phyloP scores from a whole-genome alignment of 108 stramenopile genomes.

The Discostella stelligeroides region DNA sequence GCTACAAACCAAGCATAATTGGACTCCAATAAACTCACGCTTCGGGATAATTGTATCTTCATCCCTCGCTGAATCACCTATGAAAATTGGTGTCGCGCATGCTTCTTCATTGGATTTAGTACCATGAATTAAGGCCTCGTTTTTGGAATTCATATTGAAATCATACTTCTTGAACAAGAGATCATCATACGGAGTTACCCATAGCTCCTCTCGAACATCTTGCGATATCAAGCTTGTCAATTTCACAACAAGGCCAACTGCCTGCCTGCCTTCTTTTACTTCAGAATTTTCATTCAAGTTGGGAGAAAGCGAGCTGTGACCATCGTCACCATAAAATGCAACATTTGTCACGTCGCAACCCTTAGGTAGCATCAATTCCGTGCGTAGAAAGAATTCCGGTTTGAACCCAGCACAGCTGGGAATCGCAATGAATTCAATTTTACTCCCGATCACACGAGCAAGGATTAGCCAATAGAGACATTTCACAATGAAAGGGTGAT shows the following conservation, averaged over 20 bases:
- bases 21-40: slow-evolving; percentile 16
- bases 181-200: slow-evolving; percentile 60
- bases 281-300: slow-evolving; percentile 47
- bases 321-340: slow-evolving; percentile 78
- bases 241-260: slow-evolving; percentile 57
- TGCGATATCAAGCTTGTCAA: slow-evolving; percentile 6
- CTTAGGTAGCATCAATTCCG: slow-evolving; percentile 27
- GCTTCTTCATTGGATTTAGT: slow-evolving; percentile 8
- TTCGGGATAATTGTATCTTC: slow-evolving; percentile 11
- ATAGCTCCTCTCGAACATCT: slow-evolving; percentile 51
- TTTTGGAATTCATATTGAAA: slow-evolving; percentile 10
- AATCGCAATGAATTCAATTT: slow-evolving; percentile 58
- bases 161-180: slow-evolving; percentile 51
- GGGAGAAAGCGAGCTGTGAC: slow-evolving; percentile 65
- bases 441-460: slow-evolving; percentile 38
- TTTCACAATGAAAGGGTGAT: slow-evolving; percentile 13
- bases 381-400: slow-evolving; percentile 49
- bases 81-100: background rate
- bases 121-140: slow-evolving; percentile 17
- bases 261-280: slow-evolving; percentile 68
- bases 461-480: slow-evolving; percentile 65
- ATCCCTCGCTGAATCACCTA: background rate
- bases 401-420: slow-evolving; percentile 36
- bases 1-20: background rate
- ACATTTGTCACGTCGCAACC: slow-evolving; percentile 42